Evolutionary conservation across 129 eudicot species (phyloP).

Genomic region (Ambrosia trifida): DNA sequence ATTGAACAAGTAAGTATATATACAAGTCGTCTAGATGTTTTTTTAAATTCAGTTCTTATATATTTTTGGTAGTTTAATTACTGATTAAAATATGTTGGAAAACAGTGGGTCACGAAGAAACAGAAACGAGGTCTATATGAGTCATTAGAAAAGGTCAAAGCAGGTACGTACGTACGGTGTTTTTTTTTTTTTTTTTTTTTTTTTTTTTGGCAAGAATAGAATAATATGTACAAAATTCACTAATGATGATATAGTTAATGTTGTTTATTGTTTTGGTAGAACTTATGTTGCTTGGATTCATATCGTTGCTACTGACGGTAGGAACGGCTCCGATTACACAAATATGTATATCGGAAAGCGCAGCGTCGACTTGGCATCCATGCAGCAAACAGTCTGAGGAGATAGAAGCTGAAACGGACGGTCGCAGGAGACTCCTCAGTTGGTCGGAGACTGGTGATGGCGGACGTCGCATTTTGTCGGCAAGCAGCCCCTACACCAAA

Average conservation of each 20-base stretch:
- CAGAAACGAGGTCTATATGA: conserved; percentile 59
- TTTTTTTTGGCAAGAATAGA: no score
- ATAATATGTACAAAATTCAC: no score
- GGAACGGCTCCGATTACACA: conserved; percentile 43
- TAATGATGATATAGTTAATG: background rate
- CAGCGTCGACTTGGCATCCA: conserved; percentile 59
- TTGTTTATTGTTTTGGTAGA: conserved; percentile 32
- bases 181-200: no score
- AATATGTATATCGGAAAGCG: conserved; percentile 43
- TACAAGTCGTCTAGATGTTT: no score
- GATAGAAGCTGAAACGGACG: background rate
- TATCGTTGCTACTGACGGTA: conserved; percentile 67
- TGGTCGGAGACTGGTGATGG: conserved; percentile 10
- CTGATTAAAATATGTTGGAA: background rate
- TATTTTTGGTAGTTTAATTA: background rate
- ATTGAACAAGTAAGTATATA: conserved; percentile 43
- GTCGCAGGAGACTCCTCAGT: conserved; percentile 48
- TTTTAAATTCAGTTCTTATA: no score
- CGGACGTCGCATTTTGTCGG: conserved; percentile 39
- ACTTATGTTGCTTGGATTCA: conserved; percentile 70
- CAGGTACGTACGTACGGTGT: conserved; percentile 32
- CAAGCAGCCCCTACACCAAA: conserved; percentile 31
- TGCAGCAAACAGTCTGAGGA: conserved; percentile 30
- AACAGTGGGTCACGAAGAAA: conserved; percentile 57
- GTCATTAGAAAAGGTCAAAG: conserved; percentile 66